Base-by-base conservation (phyloP, 768 basidiomycete genomes). In the Phylloporus scabripes region DNA sequence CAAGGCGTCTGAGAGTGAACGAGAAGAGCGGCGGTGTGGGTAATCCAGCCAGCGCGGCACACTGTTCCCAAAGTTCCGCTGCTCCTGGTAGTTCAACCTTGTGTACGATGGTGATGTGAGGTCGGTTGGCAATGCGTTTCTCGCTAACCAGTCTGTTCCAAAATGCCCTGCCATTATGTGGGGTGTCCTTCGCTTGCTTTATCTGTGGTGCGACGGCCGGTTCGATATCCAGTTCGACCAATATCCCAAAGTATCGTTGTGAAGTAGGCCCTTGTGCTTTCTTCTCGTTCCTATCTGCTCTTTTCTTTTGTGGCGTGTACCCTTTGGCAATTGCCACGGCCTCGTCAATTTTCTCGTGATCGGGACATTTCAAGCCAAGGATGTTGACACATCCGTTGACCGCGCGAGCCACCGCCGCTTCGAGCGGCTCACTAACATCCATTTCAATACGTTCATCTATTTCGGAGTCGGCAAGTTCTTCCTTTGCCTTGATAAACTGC, bases 101-200 rank as follows among this genome's bases (percentile, higher is more conserved):
- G 66, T 99, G 96, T 26, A 85, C 84, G 51, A 98, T 71, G 1
- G 95, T 98, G 48, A 96, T 74, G 67, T 98, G 96, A 1, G 94
- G 92, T 4, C 76, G 69, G 34, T 64, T 55, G 14, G 77, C 62
- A 12, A 95, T 65, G 21, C 87, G 73, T 5, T 70, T 60, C 0
- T 66, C 65, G 8, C 43, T 36, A 48, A 74, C 70, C 26, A 94
- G 60, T 7, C 57, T 43, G 0, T 64, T 57, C 76, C 81, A 87
- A 50, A 89, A 74, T 5, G 49, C 39, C 47, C 58, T 68, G 11
- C 70, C 69, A 1, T 54, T 51, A 18, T 59, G 49, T 23, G 66
- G 61, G 18, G 62, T 59, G 26, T 67, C 74, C 15, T 55, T 64
- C 4, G 58, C 64, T 12, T 55, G 51, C 11, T 62, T 58, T 12